Evolutionary conservation across 2,329 filamentous ascomycete genomes (phyloP), one percentile per base, ranked within the genome.

Genomic region (Trichoderma sp.): DNA sequence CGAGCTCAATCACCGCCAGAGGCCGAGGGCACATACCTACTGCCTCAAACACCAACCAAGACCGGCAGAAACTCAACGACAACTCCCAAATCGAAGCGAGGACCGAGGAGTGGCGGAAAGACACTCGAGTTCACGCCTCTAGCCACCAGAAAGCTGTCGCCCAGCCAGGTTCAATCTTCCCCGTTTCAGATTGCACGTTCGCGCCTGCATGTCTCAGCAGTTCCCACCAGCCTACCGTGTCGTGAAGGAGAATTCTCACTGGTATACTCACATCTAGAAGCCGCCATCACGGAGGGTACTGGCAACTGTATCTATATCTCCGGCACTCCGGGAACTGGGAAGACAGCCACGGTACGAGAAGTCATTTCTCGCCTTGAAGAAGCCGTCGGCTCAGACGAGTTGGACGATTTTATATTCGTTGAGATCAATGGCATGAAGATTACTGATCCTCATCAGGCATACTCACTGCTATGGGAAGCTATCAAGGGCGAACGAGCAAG

Each of bases 391-490:
- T 89, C 91, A 8, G 96, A 99, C 76, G 95, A 98, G 79, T 86
- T 99, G 52, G 96, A 99, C 75, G 95, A 98, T 77, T 99, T 99
- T 79, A 97, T 97, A 69, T 99, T 99, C 74, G 94, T 99, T 71
- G 96, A 99, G 79, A 98, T 99, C 81, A 99, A 99, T 79, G 96
- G 96, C 73, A 98, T 99, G 96, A 99, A 99, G 82, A 94, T 99
- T 74, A 97, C 96, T 0, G 96, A 99, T 77, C 95, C 96, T 0
- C 94, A 98, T 76, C 96, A 99, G 79, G 94, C 96, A 0, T 99
- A 99, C 79, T 91, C 93, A 2, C 82, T 99, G 24, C 86, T 99
- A 1, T 99, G 96, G 96, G 94, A 99, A 81, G 95, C 96, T 0
- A 83, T 99, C 70, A 95, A 95, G 77, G 94, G 94, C 30, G 94